Evolutionary conservation across 192 early-diverging fungal species (phyloP).

Genomic region (Backusella liffmaniae): DNA sequence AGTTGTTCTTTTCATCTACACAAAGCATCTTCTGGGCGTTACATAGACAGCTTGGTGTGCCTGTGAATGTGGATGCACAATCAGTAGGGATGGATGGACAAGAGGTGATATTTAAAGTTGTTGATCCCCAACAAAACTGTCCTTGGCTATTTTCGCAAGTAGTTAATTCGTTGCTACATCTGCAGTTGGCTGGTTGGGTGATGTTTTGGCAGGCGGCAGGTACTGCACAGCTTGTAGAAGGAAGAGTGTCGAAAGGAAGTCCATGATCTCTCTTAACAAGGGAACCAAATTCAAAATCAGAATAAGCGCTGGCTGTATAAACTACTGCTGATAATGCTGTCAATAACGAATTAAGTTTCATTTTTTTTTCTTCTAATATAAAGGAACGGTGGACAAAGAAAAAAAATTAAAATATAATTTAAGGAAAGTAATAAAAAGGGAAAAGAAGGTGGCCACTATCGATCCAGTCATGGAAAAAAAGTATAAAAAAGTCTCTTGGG

Average conservation of each 20-base stretch:
- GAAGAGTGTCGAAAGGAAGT: conserved; percentile 25
- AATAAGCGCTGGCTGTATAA: not conserved
- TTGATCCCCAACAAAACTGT: conserved; percentile 30
- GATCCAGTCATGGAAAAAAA: not conserved
- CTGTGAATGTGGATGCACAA: conserved; percentile 3
- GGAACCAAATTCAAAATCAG: not conserved
- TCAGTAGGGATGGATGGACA: conserved; percentile 22
- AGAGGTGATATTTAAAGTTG: not conserved
- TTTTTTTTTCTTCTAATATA: not conserved
- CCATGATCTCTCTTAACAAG: conserved; percentile 23
- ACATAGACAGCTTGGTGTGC: conserved; percentile 24
- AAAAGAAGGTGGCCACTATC: not conserved
- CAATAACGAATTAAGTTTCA: conserved; percentile 12
- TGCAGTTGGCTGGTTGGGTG: conserved; percentile 5
- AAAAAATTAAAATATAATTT: not conserved
- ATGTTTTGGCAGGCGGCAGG: conserved; percentile 14
- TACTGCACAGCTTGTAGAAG: conserved; percentile 11
- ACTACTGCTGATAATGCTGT: not conserved
- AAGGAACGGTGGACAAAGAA: not conserved
- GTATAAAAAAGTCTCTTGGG: not conserved
- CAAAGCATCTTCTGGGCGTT: conserved; percentile 19
- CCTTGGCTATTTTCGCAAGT: conserved; percentile 9
- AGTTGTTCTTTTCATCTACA: conserved; percentile 25
- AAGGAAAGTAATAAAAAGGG: not conserved
- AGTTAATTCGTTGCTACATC: conserved; percentile 23